A percentile compares a stretch with the other conserved stretches of the same genome.
These are phyloP conservation scores for Cryoendolithus antarcticus DNA, from an alignment of 2,329 filamentous ascomycete genomes.

Conservation along the genomic window DNA sequence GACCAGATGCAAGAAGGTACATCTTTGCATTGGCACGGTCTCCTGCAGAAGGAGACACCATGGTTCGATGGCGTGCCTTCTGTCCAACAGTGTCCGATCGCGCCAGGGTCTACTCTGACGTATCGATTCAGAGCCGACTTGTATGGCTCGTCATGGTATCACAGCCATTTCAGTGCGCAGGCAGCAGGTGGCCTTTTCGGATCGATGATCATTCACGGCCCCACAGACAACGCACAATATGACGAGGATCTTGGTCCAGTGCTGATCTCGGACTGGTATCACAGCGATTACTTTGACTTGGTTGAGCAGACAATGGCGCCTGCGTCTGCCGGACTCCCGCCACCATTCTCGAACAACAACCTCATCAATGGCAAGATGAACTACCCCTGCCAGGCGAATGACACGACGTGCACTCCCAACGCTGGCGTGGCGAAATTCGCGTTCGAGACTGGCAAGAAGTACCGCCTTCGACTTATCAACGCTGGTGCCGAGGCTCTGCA, in stretches of 20 bases:
- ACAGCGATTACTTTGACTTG: conserved; percentile 21
- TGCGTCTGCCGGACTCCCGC: conserved; percentile 8
- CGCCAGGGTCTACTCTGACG: conserved; percentile 24
- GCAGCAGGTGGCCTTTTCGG: conserved; percentile 29
- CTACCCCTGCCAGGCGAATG: conserved; percentile 17
- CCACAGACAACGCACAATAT: conserved; percentile 27
- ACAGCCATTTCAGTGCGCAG: conserved; percentile 31
- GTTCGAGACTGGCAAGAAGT: conserved; percentile 24
- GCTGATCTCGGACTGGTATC: conserved; percentile 32
- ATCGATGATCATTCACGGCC: conserved; percentile 32
- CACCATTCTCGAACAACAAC: conserved; percentile 22
- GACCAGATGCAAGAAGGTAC: conserved; percentile 31
- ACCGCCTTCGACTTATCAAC: conserved; percentile 31
- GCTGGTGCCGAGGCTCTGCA: conserved; percentile 24
- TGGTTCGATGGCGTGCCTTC: conserved; percentile 37
- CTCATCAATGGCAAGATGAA: conserved; percentile 23
- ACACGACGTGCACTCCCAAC: conserved; percentile 20
- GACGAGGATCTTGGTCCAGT: conserved; percentile 34
- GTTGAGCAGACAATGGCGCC: conserved; percentile 22
- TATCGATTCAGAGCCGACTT: conserved; percentile 29
- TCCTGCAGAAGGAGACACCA: conserved; percentile 41
- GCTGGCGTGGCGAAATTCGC: conserved; percentile 22
- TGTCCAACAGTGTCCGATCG: conserved; percentile 34
- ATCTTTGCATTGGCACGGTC: conserved; percentile 41
- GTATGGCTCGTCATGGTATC: conserved; percentile 31